Conservation (phyloP, 768 basidiomycete species). For the Polyporus arcularius region DNA sequence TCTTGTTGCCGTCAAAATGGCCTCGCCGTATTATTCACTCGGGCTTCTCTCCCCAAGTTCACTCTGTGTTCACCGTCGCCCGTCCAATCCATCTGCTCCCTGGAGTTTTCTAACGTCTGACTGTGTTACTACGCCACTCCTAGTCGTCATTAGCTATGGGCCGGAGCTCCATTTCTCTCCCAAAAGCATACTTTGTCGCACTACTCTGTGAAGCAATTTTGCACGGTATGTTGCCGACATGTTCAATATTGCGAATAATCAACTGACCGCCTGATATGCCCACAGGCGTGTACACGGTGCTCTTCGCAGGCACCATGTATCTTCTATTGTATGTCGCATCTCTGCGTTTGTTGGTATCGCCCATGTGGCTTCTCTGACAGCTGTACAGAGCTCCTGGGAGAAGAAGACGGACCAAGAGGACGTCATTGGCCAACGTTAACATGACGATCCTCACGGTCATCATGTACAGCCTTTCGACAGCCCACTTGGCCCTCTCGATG, state of each 20-base stretch:
- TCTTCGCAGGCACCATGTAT: not conserved
- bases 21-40: too few species aligned
- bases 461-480: conserved; percentile 1
- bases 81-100: too few species aligned
- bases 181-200: conserved; percentile 3
- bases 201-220: conserved; percentile 2
- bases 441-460: not conserved
- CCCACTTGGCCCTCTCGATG: not conserved
- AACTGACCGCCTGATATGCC: not conserved
- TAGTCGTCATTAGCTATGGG: too few species aligned
- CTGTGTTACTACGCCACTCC: too few species aligned
- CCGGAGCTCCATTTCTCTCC: too few species aligned
- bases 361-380: not conserved
- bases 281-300: not conserved
- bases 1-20: too few species aligned
- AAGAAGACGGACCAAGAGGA: not conserved
- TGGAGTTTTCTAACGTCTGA: too few species aligned
- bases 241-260: not conserved
- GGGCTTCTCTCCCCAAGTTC: too few species aligned
- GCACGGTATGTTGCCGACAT: not conserved
- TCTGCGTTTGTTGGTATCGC: too few species aligned
- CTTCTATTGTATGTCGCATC: not conserved
- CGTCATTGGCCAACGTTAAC: not conserved
- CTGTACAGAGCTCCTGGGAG: not conserved
- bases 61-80: too few species aligned